Evolutionary conservation across 2,329 filamentous ascomycete genomes (phyloP).

Genomic region (Macrophomina tecta): DNA sequence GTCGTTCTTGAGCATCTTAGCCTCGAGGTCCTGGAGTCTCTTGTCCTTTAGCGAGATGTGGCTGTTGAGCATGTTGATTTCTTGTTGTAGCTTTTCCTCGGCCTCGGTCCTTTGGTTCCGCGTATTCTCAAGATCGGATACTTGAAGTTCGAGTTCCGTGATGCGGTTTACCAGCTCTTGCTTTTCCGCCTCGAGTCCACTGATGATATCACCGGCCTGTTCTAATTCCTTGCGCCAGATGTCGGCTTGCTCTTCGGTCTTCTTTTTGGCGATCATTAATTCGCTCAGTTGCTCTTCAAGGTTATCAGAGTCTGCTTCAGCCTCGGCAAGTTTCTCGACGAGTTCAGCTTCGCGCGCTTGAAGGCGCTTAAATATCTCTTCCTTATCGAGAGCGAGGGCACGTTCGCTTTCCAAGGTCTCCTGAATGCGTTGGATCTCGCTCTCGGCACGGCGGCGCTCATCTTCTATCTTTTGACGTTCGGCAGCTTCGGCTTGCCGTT

Average conservation of each 20-base stretch:
- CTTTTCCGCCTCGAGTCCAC: slow-evolving; percentile 86
- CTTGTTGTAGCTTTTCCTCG: slow-evolving; percentile 77
- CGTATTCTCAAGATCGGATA: slow-evolving; percentile 72
- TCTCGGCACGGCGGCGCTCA: slow-evolving; percentile 83
- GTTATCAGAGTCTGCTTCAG: slow-evolving; percentile 90
- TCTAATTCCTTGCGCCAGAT: slow-evolving; percentile 81
- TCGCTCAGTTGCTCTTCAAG: slow-evolving; percentile 93
- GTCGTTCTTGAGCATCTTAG: slow-evolving; percentile 80
- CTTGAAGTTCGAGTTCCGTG: slow-evolving; percentile 70
- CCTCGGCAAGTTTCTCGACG: slow-evolving; percentile 88
- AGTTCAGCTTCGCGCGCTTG: slow-evolving; percentile 91
- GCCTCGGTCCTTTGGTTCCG: slow-evolving; percentile 77
- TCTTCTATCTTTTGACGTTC: slow-evolving; percentile 86
- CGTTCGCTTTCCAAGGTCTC: slow-evolving; percentile 95
- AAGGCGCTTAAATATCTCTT: slow-evolving; percentile 97
- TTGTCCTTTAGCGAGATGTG: slow-evolving; percentile 87
- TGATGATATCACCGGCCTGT: slow-evolving; percentile 87
- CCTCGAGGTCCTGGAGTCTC: slow-evolving; percentile 86
- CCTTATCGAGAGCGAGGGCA: slow-evolving; percentile 94
- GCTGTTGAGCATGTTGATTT: slow-evolving; percentile 90
- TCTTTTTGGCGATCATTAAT: slow-evolving; percentile 86
- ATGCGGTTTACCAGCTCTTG: slow-evolving; percentile 72
- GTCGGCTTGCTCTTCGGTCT: slow-evolving; percentile 83
- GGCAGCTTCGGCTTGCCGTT: slow-evolving; percentile 76
- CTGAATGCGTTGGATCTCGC: slow-evolving; percentile 87